Evolutionary conservation across 139 green algal genomes (phyloP).

Genomic region (Eudorina sp.): DNA sequence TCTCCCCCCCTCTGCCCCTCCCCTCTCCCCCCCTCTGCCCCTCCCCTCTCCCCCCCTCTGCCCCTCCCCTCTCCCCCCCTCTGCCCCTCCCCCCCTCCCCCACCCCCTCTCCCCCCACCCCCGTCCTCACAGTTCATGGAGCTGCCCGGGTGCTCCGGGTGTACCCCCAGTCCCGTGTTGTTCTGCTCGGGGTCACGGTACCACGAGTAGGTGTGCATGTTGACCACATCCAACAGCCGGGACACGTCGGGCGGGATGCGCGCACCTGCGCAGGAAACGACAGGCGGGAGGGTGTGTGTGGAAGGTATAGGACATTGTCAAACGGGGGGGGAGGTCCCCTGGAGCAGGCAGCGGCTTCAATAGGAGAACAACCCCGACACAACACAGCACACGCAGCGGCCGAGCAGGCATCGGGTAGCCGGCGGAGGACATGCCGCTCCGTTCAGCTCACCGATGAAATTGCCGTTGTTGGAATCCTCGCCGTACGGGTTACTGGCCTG

Average conservation of each 20-base stretch:
- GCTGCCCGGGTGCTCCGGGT: slow-evolving; percentile 56
- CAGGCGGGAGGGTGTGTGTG: background rate
- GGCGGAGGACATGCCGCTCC: too few species aligned
- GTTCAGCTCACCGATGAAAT: slow-evolving; percentile 21
- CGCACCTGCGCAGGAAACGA: background rate
- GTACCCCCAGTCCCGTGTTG: background rate
- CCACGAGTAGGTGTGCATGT: slow-evolving; percentile 51
- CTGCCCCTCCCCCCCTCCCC: background rate
- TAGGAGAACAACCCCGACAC: too few species aligned
- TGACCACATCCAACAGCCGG: slow-evolving; percentile 42
- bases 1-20: too few species aligned
- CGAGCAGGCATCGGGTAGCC: too few species aligned
- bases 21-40: too few species aligned
- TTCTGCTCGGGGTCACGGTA: background rate
- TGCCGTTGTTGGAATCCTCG: slow-evolving; percentile 1
- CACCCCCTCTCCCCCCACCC: background rate
- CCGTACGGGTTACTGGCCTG: slow-evolving; percentile 24
- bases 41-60: too few species aligned
- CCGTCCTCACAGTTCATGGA: slow-evolving; percentile 37
- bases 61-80: background rate
- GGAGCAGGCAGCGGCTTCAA: too few species aligned
- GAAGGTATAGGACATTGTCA: too few species aligned
- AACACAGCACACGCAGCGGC: too few species aligned
- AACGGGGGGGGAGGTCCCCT: too few species aligned
- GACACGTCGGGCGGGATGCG: slow-evolving; percentile 25